A percentile compares a stretch with the other conserved stretches of the same genome.
phyloP scores from a whole-genome alignment of 1,284 basidiomycete genomes.

The Schizopora paradoxa region DNA sequence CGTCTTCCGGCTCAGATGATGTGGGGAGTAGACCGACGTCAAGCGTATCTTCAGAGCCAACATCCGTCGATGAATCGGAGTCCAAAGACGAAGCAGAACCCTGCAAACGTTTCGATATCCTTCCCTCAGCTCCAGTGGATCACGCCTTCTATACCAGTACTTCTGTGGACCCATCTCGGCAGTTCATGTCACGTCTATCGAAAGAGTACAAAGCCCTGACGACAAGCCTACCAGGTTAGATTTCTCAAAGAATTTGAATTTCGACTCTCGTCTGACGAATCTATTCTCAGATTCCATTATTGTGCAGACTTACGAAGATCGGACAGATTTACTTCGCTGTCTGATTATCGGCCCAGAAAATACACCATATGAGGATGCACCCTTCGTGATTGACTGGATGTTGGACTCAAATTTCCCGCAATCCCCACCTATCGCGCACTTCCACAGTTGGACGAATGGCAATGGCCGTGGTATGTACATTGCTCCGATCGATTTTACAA shows the following conservation, averaged over 20 bases:
- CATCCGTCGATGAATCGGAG: no score
- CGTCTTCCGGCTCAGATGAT: no score
- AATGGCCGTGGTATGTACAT: constrained; percentile 84
- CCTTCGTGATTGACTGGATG: constrained; percentile 93
- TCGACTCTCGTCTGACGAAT: constrained; percentile 7
- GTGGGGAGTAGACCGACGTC: no score
- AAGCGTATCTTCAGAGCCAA: no score
- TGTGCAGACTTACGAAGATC: constrained; percentile 73
- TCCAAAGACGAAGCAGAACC: background rate
- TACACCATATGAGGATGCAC: constrained; percentile 90
- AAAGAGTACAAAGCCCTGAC: constrained; percentile 82
- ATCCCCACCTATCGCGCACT: constrained; percentile 84
- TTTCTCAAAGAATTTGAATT: constrained; percentile 5
- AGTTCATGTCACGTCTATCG: constrained; percentile 68
- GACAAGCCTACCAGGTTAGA: constrained; percentile 74
- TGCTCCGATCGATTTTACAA: constrained; percentile 15
- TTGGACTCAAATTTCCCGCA: constrained; percentile 85
- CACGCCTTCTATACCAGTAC: constrained; percentile 71
- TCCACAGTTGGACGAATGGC: constrained; percentile 91
- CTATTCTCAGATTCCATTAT: constrained; percentile 58
- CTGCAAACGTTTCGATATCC: constrained; percentile 77
- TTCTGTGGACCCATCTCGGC: constrained; percentile 59
- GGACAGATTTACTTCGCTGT: constrained; percentile 80
- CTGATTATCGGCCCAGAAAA: constrained; percentile 91
- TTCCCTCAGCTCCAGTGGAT: constrained; percentile 70